Conservation (phyloP, 164 flowering plant species). For the Stephania yunnanensis region DNA sequence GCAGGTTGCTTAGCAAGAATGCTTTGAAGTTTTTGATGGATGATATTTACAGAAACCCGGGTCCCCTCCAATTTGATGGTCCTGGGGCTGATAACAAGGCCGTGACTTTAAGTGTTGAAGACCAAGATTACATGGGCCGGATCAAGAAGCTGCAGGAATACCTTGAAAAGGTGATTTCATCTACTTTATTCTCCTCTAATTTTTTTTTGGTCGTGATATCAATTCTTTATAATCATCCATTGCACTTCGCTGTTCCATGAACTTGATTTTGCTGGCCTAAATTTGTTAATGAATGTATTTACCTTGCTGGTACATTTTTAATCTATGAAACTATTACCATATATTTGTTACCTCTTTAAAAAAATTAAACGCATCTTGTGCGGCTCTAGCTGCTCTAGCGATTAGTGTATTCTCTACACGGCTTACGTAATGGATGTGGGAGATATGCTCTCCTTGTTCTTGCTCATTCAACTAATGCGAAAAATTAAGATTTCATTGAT, state of each 20-base stretch:
- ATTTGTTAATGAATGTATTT: neutral
- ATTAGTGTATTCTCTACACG: too few species aligned
- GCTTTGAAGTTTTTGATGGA: conserved; percentile 76
- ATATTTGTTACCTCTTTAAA: too few species aligned
- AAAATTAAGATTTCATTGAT: too few species aligned
- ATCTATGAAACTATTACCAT: neutral
- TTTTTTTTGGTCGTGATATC: neutral
- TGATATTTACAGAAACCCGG: conserved; percentile 93
- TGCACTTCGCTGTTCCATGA: neutral
- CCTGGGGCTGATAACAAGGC: conserved; percentile 90
- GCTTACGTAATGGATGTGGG: too few species aligned
- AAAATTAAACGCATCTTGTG: too few species aligned
- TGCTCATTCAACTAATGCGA: too few species aligned
- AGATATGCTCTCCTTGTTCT: too few species aligned
- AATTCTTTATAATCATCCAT: neutral
- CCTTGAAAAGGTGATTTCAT: conserved; percentile 67
- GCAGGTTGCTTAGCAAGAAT: conserved; percentile 78
- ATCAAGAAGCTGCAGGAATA: conserved; percentile 84
- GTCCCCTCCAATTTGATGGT: conserved; percentile 97
- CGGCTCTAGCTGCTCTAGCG: too few species aligned
- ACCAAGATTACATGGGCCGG: conserved; percentile 99
- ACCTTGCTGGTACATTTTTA: neutral
- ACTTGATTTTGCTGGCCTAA: neutral
- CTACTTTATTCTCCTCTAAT: neutral
- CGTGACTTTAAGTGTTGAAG: conserved; percentile 80